phyloP scores from a whole-genome alignment of 257 asterid species.

The Pogostemon cablin region DNA sequence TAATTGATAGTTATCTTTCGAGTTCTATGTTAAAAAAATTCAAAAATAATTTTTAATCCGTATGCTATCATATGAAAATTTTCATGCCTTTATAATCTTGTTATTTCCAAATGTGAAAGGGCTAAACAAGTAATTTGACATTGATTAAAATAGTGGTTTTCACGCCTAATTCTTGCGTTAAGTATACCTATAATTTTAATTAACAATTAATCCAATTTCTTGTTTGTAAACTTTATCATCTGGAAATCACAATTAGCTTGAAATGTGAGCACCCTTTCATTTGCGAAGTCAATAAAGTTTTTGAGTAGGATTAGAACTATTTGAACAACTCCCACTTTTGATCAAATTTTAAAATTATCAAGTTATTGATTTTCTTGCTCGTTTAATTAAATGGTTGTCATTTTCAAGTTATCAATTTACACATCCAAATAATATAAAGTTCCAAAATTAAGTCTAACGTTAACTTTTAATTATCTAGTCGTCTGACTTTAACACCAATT shows the following conservation, averaged over 20 bases:
- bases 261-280: not conserved
- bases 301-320: slow-evolving; percentile 33
- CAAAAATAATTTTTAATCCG: too few relatives aligned
- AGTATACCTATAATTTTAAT: slow-evolving; percentile 21
- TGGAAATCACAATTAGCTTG: slow-evolving; percentile 1
- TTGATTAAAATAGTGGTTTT: not conserved
- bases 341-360: slow-evolving; percentile 7
- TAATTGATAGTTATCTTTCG: too few relatives aligned
- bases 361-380: slow-evolving; percentile 18
- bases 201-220: slow-evolving; percentile 16
- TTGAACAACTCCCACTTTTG: slow-evolving; percentile 40
- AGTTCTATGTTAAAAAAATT: too few relatives aligned
- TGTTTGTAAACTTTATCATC: not conserved
- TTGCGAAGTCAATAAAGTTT: slow-evolving; percentile 42
- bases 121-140: slow-evolving; percentile 3
- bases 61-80: too few relatives aligned
- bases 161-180: slow-evolving; percentile 28
- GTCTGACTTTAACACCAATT: too few relatives aligned
- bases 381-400: slow-evolving; percentile 21
- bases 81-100: not conserved
- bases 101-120: slow-evolving; percentile 10
- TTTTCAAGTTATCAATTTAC: slow-evolving; percentile 11
- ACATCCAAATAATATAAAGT: not conserved
- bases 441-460: not conserved
- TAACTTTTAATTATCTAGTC: too few relatives aligned